Evolutionary conservation across 768 basidiomycete species (phyloP), one percentile per base, ranked within the genome.

Genomic region (Rhizopogon roseolus): DNA sequence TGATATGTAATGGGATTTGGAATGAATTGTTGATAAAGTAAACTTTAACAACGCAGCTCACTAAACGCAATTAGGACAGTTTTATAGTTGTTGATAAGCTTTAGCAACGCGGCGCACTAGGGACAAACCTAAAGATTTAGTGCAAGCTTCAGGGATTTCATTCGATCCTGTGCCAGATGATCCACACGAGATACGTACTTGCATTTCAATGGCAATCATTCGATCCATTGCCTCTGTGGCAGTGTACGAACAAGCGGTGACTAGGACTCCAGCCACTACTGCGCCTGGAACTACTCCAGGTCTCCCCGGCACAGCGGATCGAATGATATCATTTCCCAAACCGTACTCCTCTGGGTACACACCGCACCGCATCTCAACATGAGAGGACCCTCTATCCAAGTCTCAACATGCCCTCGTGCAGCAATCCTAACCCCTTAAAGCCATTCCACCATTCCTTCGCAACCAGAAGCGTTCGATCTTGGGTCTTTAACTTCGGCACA

Each of bases 381-480:
- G 22, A 46, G 14, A 46, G 45, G 32, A 46, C 32, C 13, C 7
- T 36, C 46, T 48, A 48, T 8, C 34, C 1, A 25, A 48, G 32
- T 36, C 19, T 48, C 34, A 48, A 34, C 46, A 34, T 48, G 16
- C 64, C 55, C 3, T 58, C 59, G 34, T 55, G 6, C 16, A 60
- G 65, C 61, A 63, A 58, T 6, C 68, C 67, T 48, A 68, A 52
- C 9, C 72, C 64, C 22, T 64, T 67, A 11, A 82, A 70, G 2
- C 91, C 90, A 64, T 89, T 90, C 88, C 88, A 92, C 85, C 88
- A 93, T 49, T 85, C 84, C 55, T 72, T 78, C 3, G 83, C 85
- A 13, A 62, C 63, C 55, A 90, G 57, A 60, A 79, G 65, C 25
- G 74, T 68, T 58, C 79, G 79, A 51, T 81, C 81, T 57, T 86